Evolutionary conservation across 345 rosid species (phyloP), one percentile per base, ranked within the genome.

Genomic region (Heritiera fomes): DNA sequence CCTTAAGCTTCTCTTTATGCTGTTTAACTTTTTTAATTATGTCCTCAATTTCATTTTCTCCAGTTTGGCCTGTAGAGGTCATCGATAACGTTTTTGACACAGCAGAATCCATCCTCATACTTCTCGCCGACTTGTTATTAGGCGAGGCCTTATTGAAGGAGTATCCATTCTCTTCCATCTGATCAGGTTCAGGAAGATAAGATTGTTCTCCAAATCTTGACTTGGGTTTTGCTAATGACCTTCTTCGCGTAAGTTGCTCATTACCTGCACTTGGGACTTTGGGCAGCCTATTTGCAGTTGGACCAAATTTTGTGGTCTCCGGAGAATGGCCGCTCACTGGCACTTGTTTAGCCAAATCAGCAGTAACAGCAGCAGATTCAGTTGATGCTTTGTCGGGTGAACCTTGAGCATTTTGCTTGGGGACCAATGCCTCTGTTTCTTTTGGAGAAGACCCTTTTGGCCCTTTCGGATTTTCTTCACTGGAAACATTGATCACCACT

Each of bases 161-260:
- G 49, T 15, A 49, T 79, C 88, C 59, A 68, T 81, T 47, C 66
- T 88, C 94, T 50, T 90, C 94, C 45, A 78, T 79, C 43, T 53
- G 61, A 62, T 65, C 71, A 50, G 80, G 60, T 83, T 93, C 89
- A 55, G 75, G 49, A 18, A 80, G 47, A 47, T 40, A 82, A n/a
- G 89, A 84, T 75, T 87, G 97, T 47, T 89, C 95, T 15, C 86
- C 94, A 74, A 95, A 95, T 81, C 98, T 89, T 30, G 97, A 93
- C 80, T 92, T 95, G n/a, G 95, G 86, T 81, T 90, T 95, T 5
- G 84, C 34, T 23, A 93, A n/a, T 30, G 97, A 78, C 78, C 78
- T 91, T 64, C 85, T 85, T 38, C 90, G 72, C n/a, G 38, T n/a
- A 17, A 88, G 80, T 53, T 86, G 82, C 49, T 87, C 93, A 15